Evolutionary conservation across 495 filamentous ascomycete genomes (phyloP).

Genomic region (Viridothelium virens): DNA sequence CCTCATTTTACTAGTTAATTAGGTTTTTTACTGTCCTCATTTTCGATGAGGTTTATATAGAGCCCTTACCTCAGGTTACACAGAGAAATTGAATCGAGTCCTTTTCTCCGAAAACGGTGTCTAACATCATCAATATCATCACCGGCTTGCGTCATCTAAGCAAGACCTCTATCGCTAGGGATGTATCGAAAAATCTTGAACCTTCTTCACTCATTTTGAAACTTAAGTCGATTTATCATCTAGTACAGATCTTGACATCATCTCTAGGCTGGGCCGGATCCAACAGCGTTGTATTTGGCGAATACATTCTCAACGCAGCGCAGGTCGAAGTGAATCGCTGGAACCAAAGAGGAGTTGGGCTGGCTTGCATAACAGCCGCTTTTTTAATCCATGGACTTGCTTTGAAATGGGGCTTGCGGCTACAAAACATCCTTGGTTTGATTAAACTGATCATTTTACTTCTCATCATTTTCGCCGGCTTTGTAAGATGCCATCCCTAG

Average conservation of each 20-base stretch:
- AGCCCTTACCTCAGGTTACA: too few species aligned
- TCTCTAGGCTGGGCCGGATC: slow-evolving; percentile 39
- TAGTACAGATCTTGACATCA: slow-evolving; percentile 27
- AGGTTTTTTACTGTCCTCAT: too few species aligned
- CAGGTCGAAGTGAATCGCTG: slow-evolving; percentile 17
- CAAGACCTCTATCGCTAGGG: too few species aligned
- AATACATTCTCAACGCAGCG: slow-evolving; percentile 50
- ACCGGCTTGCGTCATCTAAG: too few species aligned
- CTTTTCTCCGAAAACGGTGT: too few species aligned
- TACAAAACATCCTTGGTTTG: not conserved
- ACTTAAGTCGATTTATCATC: too few species aligned
- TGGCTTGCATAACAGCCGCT: slow-evolving; percentile 5
- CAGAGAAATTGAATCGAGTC: too few species aligned
- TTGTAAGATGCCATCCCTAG: not conserved
- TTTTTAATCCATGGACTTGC: slow-evolving; percentile 2
- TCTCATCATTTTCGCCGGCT: slow-evolving; percentile 12
- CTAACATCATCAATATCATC: too few species aligned
- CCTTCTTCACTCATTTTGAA: slow-evolving; percentile 39
- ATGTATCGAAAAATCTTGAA: slow-evolving; percentile 2
- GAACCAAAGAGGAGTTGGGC: slow-evolving; percentile 16
- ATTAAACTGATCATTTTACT: slow-evolving; percentile 11
- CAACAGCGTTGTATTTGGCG: slow-evolving; percentile 62
- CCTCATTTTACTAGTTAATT: too few species aligned
- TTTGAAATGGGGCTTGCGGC: slow-evolving; percentile 10
- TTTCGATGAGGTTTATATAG: too few species aligned